Base-by-base conservation (phyloP, 2,329 filamentous ascomycete species). In the Emergomyces orientalis region DNA sequence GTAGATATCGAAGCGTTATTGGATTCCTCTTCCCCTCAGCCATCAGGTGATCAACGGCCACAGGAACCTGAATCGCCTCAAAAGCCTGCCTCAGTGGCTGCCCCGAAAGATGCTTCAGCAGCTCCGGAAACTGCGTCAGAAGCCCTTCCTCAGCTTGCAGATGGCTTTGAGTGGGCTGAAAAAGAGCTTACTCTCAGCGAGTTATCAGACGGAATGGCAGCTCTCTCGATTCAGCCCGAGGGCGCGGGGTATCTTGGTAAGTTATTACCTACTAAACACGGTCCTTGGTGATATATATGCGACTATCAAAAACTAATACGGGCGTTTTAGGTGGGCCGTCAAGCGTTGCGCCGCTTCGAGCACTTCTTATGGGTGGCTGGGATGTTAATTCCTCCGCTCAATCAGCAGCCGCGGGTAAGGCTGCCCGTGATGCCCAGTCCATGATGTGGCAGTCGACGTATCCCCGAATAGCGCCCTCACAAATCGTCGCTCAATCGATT, bases 21-120 rank as follows among this genome's bases (percentile, higher is more conserved):
- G 75, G 55, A 68, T 73, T 41, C 37, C 5, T 58, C 55, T 58
- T 72, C 74, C 11, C 72, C 78, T 72, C 68, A 85, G 82, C 71
- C 74, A 55, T 65, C 74, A 11, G 74, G 74, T 67, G 73, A 71
- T 41, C 37, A 39, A 39, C n/a, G 37, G 37, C 34, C 1, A 58
- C 55, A 43, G 14, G 11, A 58, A 41, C n/a, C 32, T 27, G 37
- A 43, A 39, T 25, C 22, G 2, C 8, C 9, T 25, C 22, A 58
- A 41, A 58, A 43, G 5, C 55, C 37, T 25, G 5, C 13, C 22
- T 25, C 22, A 8, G n/a, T 27, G 7, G 22, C 37, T 11, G 22
- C 13, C 14, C 22, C 34, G 4, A 58, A 58, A 58, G 22, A 58
- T 43, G 22, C 2, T 27, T 9, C 51, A 34, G 37, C 8, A 41